Conservation (phyloP, 1,284 basidiomycete species). For the Agaricales sp. region DNA sequence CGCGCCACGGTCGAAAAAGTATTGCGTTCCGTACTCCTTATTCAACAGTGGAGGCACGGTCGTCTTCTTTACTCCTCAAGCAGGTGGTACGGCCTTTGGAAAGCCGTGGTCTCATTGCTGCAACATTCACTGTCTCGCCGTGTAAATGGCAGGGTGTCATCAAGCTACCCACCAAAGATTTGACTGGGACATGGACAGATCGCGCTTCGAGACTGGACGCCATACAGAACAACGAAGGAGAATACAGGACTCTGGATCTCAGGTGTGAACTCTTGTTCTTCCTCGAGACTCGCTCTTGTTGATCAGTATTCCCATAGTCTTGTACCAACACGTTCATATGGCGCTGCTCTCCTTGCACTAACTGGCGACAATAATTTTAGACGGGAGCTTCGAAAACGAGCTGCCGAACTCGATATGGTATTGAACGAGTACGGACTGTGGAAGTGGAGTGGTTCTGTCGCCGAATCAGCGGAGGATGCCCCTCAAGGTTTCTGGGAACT, state of each 20-base stretch:
- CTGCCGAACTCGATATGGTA: conserved; percentile 29
- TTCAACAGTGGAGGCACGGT: conserved; percentile 6
- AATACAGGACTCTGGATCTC: conserved; percentile 29
- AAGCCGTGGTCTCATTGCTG: conserved; percentile 30
- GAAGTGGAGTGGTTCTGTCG: conserved; percentile 27
- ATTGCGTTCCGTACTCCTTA: conserved; percentile 9
- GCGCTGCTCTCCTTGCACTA: conserved; percentile 35
- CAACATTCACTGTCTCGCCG: conserved; percentile 17
- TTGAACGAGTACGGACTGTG: conserved; percentile 52
- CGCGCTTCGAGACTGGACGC: conserved; percentile 16
- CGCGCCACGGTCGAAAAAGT: conserved; percentile 3
- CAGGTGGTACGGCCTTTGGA: conserved; percentile 28
- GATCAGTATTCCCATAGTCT: conserved; percentile 22
- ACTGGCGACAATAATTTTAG: conserved; percentile 44
- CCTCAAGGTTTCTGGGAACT: conserved; percentile 32
- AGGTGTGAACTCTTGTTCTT: conserved; percentile 23
- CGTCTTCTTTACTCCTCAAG: conserved; percentile 19
- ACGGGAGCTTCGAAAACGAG: conserved; percentile 27
- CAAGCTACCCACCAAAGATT: conserved; percentile 25
- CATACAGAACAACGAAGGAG: conserved; percentile 23
- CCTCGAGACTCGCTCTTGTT: neutral
- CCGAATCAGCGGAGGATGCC: neutral
- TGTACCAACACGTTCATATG: conserved; percentile 35
- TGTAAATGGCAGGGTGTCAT: conserved; percentile 39
- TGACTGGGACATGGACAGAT: neutral